phyloP scores from a whole-genome alignment of 1,284 basidiomycete species.

The Chalciporus sp. region DNA sequence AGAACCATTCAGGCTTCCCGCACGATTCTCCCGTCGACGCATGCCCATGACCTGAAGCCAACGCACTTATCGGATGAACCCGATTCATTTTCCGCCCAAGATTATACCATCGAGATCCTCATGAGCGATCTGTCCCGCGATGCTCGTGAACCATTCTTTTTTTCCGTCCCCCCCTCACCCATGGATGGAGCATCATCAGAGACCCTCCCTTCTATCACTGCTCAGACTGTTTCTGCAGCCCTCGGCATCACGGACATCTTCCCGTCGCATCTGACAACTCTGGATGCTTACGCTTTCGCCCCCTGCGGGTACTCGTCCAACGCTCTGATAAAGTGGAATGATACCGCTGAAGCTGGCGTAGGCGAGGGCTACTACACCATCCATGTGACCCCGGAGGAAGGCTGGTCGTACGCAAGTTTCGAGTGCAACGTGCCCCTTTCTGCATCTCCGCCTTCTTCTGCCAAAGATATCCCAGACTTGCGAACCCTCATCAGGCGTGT shows the following conservation, averaged over 20 bases:
- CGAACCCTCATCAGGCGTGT: conserved; percentile 85
- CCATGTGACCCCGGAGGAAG: conserved; percentile 97
- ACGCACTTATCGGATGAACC: conserved; percentile 19
- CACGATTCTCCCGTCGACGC: conserved; percentile 9
- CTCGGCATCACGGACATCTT: conserved; percentile 89
- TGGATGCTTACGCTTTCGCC: conserved; percentile 93
- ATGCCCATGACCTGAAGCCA: conserved; percentile 11
- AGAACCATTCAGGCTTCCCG: conserved; percentile 30
- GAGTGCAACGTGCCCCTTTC: conserved; percentile 95
- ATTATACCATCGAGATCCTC: conserved; percentile 97
- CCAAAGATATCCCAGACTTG: conserved; percentile 67
- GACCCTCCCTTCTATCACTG: conserved; percentile 61
- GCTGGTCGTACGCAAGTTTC: conserved; percentile 97
- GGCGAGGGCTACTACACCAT: conserved; percentile 97
- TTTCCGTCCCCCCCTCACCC: conserved; percentile 42
- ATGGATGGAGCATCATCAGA: conserved; percentile 34
- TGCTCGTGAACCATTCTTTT: conserved; percentile 82
- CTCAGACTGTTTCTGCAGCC: conserved; percentile 65
- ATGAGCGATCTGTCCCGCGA: conserved; percentile 91
- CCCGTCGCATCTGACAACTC: conserved; percentile 72
- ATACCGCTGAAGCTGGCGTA: conserved; percentile 26
- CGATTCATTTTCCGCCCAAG: conserved; percentile 43
- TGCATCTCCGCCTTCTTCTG: conserved; percentile 38
- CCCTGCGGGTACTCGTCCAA: conserved; percentile 99
- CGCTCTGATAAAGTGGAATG: conserved; percentile 78